Evolutionary conservation across 495 filamentous ascomycete genomes (phyloP), one percentile per base, ranked within the genome.

Genomic region (Tuber magnatum): DNA sequence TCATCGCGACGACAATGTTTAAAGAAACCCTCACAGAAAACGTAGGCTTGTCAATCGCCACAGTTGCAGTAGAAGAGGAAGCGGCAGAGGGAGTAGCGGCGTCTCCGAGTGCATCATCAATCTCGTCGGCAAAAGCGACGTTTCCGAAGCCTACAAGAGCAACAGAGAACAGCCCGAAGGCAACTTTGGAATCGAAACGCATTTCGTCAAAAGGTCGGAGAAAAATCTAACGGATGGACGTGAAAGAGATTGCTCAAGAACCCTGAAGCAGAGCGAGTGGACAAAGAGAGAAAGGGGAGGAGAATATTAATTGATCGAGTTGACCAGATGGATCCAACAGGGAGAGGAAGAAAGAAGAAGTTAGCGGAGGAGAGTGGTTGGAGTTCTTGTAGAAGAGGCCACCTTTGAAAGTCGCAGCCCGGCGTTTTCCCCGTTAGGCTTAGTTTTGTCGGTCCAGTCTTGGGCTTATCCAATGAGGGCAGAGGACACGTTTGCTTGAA

Each of bases 111-210:
- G 86, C 85, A 82, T 89, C 88, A 80, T 91, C 90, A 75, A 87
- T 80, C 65, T 89, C 92, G 83, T 94, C 91, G 77, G 92, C 93
- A 83, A 88, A 87, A 80, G 88, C 92, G 74, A 88, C 73, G 74
- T 73, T 73, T 32, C 80, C 77, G 48, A 82, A 87, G 83, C 91
- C 89, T 78, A 94, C 85, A 75, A 95, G 85, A 80, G 90, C 89
- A 77, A 91, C 90, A 82, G 91, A 89, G 81, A 88, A 87, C 80
- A 90, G 85, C 77, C 88, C 87, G 72, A 87, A 87, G 77, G 91
- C 88, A 80, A 91, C 83, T 77, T 89, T 90, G 76, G 89, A 86
- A 84, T 92, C 88, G 85, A 93, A 89, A 85, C 93, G 91, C 91
- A 92, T 94, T 85, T 86, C 92, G 72, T 38, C n/a, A 61, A 35